Evolutionary conservation across 345 rosid species (phyloP).

Genomic region (Brassica napus): Da-Ae NC_063448.1:8570001-8570500

Average conservation of each 20-base stretch:
- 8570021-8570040: background rate
- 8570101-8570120: background rate
- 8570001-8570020: too few relatives aligned
- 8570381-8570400: constrained; percentile 49
- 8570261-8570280: constrained; percentile 24
- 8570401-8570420: constrained; percentile 57
- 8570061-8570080: background rate
- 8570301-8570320: constrained; percentile 12
- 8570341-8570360: constrained; percentile 15
- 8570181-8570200: background rate
- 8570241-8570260: constrained; percentile 11
- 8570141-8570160: background rate
- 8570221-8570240: constrained; percentile 3
- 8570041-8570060: background rate
- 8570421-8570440: constrained; percentile 44
- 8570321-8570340: constrained; percentile 31
- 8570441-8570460: constrained; percentile 39
- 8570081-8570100: background rate
- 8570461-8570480: constrained; percentile 42
- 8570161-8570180: background rate
- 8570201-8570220: background rate
- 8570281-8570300: background rate
- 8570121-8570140: background rate
- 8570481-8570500: constrained; percentile 49
- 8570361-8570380: constrained; percentile 8